Conservation (phyloP, 2,329 filamentous ascomycete genomes). For the Stagonosporopsis vannaccii region DNA sequence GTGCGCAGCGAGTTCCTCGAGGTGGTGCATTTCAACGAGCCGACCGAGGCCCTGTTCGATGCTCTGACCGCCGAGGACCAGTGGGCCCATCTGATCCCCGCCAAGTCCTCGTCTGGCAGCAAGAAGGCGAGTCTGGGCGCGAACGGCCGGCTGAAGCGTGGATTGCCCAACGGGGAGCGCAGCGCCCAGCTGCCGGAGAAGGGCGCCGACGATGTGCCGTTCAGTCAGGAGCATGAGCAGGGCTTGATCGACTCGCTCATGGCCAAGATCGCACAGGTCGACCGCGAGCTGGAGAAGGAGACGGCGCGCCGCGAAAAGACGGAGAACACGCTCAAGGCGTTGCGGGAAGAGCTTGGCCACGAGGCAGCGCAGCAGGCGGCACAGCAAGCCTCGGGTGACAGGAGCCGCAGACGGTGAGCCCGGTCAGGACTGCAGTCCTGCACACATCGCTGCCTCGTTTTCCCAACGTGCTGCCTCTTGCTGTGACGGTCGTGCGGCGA, state of each 20-base stretch:
- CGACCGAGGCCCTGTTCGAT: constrained; percentile 90
- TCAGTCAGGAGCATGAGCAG: constrained; percentile 47
- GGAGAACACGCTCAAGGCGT: constrained; percentile 39
- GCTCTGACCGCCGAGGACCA: constrained; percentile 78
- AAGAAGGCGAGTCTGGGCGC: constrained; percentile 48
- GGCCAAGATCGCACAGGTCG: constrained; percentile 44
- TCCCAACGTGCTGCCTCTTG: no score
- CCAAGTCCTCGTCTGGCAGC: constrained; percentile 51
- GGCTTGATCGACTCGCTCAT: constrained; percentile 40
- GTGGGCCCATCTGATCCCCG: constrained; percentile 54
- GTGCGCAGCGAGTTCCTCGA: constrained; percentile 86
- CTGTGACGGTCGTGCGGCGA: no score
- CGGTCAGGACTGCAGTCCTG: background rate
- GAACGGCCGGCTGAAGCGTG: constrained; percentile 44
- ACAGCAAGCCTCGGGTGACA: constrained; percentile 48
- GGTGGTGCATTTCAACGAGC: constrained; percentile 96
- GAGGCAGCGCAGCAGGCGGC: constrained; percentile 48
- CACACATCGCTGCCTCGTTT: background rate
- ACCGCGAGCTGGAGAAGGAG: constrained; percentile 43
- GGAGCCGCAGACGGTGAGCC: constrained; percentile 45
- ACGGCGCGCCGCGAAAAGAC: constrained; percentile 40
- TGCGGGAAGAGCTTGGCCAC: constrained; percentile 44
- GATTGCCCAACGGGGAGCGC: constrained; percentile 46
- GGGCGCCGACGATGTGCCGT: constrained; percentile 42
- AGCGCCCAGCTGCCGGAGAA: constrained; percentile 47